Base-by-base conservation (phyloP, 2,329 filamentous ascomycete genomes). In the Colletotrichum phormii region DNA sequence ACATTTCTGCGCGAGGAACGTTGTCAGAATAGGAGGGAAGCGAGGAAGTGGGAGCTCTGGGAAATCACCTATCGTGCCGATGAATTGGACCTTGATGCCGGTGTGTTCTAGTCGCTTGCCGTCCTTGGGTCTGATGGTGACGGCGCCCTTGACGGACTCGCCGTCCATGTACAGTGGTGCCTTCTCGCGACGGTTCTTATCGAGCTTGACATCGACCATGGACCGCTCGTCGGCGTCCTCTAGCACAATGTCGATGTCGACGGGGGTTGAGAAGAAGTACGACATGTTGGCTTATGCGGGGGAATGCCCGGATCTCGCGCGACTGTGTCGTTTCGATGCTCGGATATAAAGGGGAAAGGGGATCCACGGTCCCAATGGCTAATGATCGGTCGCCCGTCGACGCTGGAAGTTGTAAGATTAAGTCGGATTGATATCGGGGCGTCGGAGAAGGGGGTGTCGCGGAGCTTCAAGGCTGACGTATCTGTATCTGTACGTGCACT, bases 21-120 rank as follows among this genome's bases (percentile, higher is more conserved):
- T 31, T 11, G 33, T 64, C 49, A 57, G 62, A 4, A 13, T 33
- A 71, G 55, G 55, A 37, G 42, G 64, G 57, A 31, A 66, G 31
- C 58, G 64, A 49, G 68, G 64, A 68, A 67, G 59, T 11, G 57
- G 37, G 18, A 33, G 29, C 59, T 26, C 33, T 9, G 18, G n/a
- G 46, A 11, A 71, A 63, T 66, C 86, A 97, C 95, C 95, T 88
- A 99, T 99, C 75, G 95, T 97, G 82, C 97, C 97, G 79, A 99
- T 98, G 86, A 99, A 99, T 83, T 99, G 97, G 79, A 99, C 96
- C 86, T 99, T 99, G 89, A 99, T 98, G 78, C 97, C 97, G 12
- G 95, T 98, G 84, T 99, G 97, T 84, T 99, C 97, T 80, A 99
- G 88, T 74, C 97, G 91, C 88, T 98, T 98, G 81, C 97, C 97